Evolutionary conservation across 148 eudicot species (phyloP).

Genomic region (Polygonum aviculare): DNA sequence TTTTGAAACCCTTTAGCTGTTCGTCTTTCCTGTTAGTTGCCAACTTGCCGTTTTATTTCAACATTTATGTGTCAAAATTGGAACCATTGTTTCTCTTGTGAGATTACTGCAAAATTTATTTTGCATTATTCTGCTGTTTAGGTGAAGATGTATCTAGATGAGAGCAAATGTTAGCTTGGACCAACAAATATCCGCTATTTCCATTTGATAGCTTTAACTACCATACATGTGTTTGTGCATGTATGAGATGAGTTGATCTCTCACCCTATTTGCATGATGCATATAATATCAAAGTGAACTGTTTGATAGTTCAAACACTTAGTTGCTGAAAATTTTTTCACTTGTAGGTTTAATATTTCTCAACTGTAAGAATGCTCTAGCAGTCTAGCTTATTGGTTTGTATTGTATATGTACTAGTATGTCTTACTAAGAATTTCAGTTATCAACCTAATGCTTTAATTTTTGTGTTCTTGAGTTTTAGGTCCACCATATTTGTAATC

Average conservation of each 20-base stretch:
- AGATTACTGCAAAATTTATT: background rate
- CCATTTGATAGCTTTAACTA: background rate
- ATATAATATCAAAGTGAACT: background rate
- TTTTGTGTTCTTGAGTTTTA: constrained; percentile 14
- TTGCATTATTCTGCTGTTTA: background rate
- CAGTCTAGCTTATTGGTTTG: background rate
- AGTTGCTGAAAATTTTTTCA: background rate
- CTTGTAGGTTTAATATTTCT: background rate
- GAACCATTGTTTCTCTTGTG: background rate
- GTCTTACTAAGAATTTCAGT: background rate
- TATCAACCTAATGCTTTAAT: background rate
- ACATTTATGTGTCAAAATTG: background rate
- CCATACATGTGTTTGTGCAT: background rate
- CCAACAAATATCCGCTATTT: background rate
- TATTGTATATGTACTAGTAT: background rate
- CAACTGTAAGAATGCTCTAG: background rate
- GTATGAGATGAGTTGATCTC: background rate
- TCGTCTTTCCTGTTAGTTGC: background rate
- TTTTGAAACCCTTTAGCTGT: background rate
- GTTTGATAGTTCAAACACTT: background rate
- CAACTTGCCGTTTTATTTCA: background rate
- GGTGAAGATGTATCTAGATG: background rate
- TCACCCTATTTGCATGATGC: background rate
- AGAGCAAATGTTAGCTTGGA: background rate
- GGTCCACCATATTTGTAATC: constrained; percentile 89